Conservation (phyloP, 768 basidiomycete genomes). For the Boletus bicolor region DNA sequence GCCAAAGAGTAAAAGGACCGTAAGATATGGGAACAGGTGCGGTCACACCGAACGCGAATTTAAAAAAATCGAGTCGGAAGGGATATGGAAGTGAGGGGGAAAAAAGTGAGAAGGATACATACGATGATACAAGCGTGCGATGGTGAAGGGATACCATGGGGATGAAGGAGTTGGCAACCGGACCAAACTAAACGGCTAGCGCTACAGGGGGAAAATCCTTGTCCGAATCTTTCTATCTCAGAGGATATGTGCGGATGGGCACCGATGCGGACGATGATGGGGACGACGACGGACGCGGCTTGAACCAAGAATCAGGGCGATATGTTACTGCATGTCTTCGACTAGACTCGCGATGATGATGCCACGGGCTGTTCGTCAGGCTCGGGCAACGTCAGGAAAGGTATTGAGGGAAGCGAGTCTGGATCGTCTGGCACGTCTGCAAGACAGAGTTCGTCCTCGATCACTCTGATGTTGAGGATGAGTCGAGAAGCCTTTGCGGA, state of each 20-base stretch:
- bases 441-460: not conserved
- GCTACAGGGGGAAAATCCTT: not conserved
- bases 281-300: not conserved
- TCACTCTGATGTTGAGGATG: conserved; percentile 17
- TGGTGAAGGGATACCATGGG: too few species aligned
- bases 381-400: not conserved
- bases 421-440: conserved; percentile 2
- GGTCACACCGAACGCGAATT: too few species aligned
- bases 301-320: too few species aligned
- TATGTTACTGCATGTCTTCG: not conserved
- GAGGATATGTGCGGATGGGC: not conserved
- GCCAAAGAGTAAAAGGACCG: too few species aligned
- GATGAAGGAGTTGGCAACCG: too few species aligned
- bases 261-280: not conserved
- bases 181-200: not conserved
- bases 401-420: conserved; percentile 1
- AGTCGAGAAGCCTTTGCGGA: conserved; percentile 18
- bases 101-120: too few species aligned
- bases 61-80: too few species aligned
- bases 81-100: too few species aligned
- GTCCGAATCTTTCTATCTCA: not conserved
- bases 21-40: too few species aligned
- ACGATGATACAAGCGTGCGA: too few species aligned
- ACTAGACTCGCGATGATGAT: conserved; percentile 10
- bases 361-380: conserved; percentile 4